phyloP scores from a whole-genome alignment of 1,284 basidiomycete species.

The Erythrobasidium hasegawianum region DNA sequence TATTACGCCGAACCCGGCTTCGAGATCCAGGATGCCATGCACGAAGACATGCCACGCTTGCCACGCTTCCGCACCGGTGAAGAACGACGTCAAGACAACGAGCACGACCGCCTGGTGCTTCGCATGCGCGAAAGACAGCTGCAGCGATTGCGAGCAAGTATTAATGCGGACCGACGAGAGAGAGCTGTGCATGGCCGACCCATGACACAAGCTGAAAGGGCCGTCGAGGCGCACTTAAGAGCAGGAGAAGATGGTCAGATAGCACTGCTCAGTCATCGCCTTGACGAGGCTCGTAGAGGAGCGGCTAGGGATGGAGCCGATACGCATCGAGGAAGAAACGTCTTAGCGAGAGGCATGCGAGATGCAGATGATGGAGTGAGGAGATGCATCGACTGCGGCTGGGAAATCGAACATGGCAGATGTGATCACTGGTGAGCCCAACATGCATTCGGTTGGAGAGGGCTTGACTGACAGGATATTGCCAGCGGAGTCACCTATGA shows the following conservation, averaged over 20 bases:
- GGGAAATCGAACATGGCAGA: conserved; percentile 34
- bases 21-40: too few relatives aligned
- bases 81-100: too few relatives aligned
- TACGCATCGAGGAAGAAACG: neutral
- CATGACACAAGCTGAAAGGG: too few relatives aligned
- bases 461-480: neutral
- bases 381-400: conserved; percentile 33
- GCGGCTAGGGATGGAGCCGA: neutral
- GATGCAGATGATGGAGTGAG: conserved; percentile 33
- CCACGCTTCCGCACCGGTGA: too few relatives aligned
- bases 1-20: too few relatives aligned
- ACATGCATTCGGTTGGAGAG: neutral
- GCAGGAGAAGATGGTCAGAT: neutral
- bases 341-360: conserved; percentile 14
- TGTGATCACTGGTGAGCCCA: conserved; percentile 33
- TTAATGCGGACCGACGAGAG: too few relatives aligned
- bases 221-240: too few relatives aligned
- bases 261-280: neutral
- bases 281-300: neutral
- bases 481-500: conserved; percentile 22
- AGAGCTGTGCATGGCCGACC: too few relatives aligned
- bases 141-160: too few relatives aligned
- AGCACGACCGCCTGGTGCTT: too few relatives aligned
- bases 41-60: too few relatives aligned
- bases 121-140: too few relatives aligned